Evolutionary conservation across 331 rosid species (phyloP), one percentile per base, ranked within the genome.

Genomic region (Cydonia oblonga): DNA sequence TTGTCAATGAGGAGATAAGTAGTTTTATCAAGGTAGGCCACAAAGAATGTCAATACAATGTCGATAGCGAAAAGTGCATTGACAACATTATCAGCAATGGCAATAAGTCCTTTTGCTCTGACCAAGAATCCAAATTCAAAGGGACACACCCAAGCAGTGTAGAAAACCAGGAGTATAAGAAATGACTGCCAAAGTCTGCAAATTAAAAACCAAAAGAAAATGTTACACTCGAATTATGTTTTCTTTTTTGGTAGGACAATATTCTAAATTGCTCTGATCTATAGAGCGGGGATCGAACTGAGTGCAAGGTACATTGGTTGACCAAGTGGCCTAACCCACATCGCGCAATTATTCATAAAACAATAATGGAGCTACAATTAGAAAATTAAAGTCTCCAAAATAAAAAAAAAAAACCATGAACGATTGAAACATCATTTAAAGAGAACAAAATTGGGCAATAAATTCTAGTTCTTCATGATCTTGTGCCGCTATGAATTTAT

Each of bases 101-200:
- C 79, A 2, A 87, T 74, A 56, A 35, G 6, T 18, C 69, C 74
- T 35, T 0, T 25, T 2, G 88, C 78, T 15, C 70, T 40, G n/a
- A 28, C 44, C 2, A 93, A 64, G 71, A 93, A 93, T n/a, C 96
- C 98, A 19, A 93, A 81, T 65, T 93, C 98, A 78, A 90, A 93
- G 0, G 96, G 98, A 4, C 82, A 83, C 26, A 79, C 89, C 90
- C 96, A 93, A 13, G 97, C 90, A 15, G 92, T 85, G 85, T 93
- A 93, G 80, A 86, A 78, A 25, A 93, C 96, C 14, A 89, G 74
- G 5, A 79, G 1, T 18, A 85, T 76, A 70, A 90, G 75, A 80
- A 86, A 87, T 5, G 75, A 49, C 63, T 90, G 79, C 96, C 97
- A 93, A 7, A 18, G 0, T 49, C 96, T 89, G 81, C 81, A 85